Conservation (phyloP, 345 rosid species). For the Ceriops zippeliana region DNA sequence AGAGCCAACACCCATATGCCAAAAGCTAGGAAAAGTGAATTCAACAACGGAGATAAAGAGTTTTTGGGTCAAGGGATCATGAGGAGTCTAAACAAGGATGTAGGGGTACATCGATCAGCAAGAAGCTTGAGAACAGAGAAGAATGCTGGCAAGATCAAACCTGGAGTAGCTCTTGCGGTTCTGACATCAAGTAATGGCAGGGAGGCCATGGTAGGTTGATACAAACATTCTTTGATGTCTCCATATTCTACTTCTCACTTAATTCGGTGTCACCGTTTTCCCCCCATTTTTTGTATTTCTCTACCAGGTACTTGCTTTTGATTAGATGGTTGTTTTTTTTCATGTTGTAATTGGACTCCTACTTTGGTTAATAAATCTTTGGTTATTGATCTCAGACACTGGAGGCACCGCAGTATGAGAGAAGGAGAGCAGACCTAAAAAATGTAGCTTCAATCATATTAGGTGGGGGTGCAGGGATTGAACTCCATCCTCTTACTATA, state of each 20-base stretch:
- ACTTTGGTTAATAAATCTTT: background rate
- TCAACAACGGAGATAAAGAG: conserved; percentile 37
- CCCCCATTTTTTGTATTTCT: too few species aligned
- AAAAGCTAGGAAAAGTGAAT: conserved; percentile 28
- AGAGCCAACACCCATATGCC: conserved; percentile 38
- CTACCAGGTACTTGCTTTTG: background rate
- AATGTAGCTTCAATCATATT: conserved; percentile 84
- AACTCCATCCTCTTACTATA: conserved; percentile 85
- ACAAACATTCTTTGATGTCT: background rate
- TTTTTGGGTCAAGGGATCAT: conserved; percentile 59
- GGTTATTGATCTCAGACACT: conserved; percentile 35
- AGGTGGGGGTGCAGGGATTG: conserved; percentile 94
- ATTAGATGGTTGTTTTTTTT: background rate
- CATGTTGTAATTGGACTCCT: background rate
- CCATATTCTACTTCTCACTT: background rate
- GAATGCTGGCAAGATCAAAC: conserved; percentile 34
- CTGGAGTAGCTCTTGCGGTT: conserved; percentile 57
- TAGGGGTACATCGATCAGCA: conserved; percentile 29
- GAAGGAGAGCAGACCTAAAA: conserved; percentile 66
- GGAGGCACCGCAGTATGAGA: conserved; percentile 43
- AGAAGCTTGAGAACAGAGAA: conserved; percentile 36
- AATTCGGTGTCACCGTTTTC: background rate
- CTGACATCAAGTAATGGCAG: conserved; percentile 57
- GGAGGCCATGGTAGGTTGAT: conserved; percentile 54
- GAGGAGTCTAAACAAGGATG: conserved; percentile 36